Conservation (phyloP, 2,329 filamentous ascomycete genomes). For the Nannizzia gypsea region DNA sequence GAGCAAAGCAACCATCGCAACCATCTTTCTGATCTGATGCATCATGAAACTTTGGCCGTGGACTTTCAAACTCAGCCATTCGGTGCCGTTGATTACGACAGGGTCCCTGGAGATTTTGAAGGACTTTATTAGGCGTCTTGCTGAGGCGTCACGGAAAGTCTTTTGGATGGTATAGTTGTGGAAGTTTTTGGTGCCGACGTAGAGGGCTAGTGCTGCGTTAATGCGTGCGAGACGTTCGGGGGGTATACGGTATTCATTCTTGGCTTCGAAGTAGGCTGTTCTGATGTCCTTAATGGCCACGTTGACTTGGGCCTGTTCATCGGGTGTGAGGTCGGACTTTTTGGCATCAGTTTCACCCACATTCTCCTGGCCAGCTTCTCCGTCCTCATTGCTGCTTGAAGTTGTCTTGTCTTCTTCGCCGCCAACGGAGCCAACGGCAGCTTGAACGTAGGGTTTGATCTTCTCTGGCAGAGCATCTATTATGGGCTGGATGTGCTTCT, state of each 20-base stretch:
- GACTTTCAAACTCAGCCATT: slow-evolving; percentile 92
- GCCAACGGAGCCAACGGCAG: slow-evolving; percentile 20
- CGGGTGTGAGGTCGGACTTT: slow-evolving; percentile 6
- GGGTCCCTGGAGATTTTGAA: slow-evolving; percentile 67
- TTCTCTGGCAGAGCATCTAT: slow-evolving; percentile 36
- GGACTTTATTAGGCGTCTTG: slow-evolving; percentile 83
- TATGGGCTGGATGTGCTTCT: slow-evolving; percentile 63
- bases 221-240: slow-evolving; percentile 59
- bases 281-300: slow-evolving; percentile 63
- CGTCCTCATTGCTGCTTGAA: background rate
- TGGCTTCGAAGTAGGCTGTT: slow-evolving; percentile 66
- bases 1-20: slow-evolving; percentile 76
- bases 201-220: slow-evolving; percentile 61
- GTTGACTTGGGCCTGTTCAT: slow-evolving; percentile 38
- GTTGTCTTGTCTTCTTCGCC: background rate
- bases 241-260: slow-evolving; percentile 73
- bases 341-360: slow-evolving; percentile 13
- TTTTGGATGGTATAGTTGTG: slow-evolving; percentile 98
- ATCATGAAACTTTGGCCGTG: slow-evolving; percentile 99
- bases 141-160: slow-evolving; percentile 63
- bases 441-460: slow-evolving; percentile 30
- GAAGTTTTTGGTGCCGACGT: slow-evolving; percentile 78
- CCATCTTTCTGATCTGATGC: slow-evolving; percentile 99
- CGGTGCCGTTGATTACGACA: slow-evolving; percentile 76
- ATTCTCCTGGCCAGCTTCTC: slow-evolving; percentile 8